Evolutionary conservation across 2,329 filamentous ascomycete species (phyloP), one percentile per base, ranked within the genome.

Genomic region (Rosellinia necatrix): DNA sequence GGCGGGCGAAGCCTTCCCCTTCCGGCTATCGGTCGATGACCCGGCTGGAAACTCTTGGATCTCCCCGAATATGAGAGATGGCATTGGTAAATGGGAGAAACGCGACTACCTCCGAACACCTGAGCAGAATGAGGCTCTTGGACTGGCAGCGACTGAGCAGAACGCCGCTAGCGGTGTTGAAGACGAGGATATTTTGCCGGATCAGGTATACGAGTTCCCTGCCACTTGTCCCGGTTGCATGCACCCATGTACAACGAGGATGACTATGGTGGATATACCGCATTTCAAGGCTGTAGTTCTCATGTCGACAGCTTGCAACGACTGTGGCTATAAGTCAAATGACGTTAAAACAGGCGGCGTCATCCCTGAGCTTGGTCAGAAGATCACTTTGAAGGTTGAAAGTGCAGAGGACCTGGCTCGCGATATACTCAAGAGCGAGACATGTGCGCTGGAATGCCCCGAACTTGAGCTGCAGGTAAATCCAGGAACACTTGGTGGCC

Each of bases 181-280:
- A 25, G 88, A 96, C 19, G 88, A 91, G 25, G 89, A 96, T n/a
- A 94, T 97, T 66, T 81, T 94, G 43, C 91, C 96, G 62, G 89
- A 96, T 71, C 89, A 96, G 72, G 89, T 97, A 24, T 97, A 97
- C 78, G 87, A 86, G 56, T 94, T 99, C 76, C 93, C 93, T 2
- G 88, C 92, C 6, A 90, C 86, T 55, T 99, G 94, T 73, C 94
- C 94, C 0, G 93, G 91, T 59, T 99, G 94, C 79, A 87, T 87
- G 69, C 90, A 90, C 74, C 78, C 85, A 4, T 97, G 92, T 75
- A 86, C 86, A 3, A 96, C 96, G 8, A 92, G 96, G 74, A 97
- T 97, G 91, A 96, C 97, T 79, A 96, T 96, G 88, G 91, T 97
- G 54, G 91, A 96, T 68, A 97, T 99, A 60, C 94, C 94, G 1